Conservation (phyloP, 2,329 filamentous ascomycete species). For the Verticillium tricorpus region DNA sequence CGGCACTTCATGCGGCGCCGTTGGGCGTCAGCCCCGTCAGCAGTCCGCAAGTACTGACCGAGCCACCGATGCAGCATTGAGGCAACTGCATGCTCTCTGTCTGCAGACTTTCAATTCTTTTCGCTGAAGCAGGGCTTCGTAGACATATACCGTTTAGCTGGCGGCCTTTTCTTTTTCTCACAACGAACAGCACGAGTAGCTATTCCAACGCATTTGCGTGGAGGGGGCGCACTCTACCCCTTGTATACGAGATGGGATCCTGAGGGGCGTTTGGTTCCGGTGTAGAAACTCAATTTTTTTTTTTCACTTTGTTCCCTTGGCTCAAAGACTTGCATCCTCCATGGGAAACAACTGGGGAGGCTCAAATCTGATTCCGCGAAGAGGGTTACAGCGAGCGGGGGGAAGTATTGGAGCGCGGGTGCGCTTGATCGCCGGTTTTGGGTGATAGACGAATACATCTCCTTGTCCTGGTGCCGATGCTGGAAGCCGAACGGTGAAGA, state of each 20-base stretch:
- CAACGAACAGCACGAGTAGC: not conserved
- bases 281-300: not conserved
- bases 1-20: slow-evolving; percentile 83
- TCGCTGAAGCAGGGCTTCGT: slow-evolving; percentile 7
- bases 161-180: slow-evolving; percentile 1
- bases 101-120: slow-evolving; percentile 16
- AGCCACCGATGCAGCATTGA: not conserved
- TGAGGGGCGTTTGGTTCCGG: not conserved
- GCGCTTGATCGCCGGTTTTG: not conserved
- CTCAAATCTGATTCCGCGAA: not conserved
- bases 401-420: not conserved
- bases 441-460: not conserved
- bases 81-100: slow-evolving; percentile 13
- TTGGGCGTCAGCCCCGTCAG: slow-evolving; percentile 62
- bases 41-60: slow-evolving; percentile 27
- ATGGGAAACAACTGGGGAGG: not conserved
- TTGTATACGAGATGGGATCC: not conserved
- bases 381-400: not conserved
- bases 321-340: not conserved
- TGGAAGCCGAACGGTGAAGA: not conserved
- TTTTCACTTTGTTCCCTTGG: not conserved
- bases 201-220: not conserved
- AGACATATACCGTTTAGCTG: not conserved
- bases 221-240: not conserved
- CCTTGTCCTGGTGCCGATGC: not conserved